These are phyloP conservation scores for Boletus reticuloceps DNA, from an alignment of 768 basidiomycete genomes.

Conservation along the genomic window DNA sequence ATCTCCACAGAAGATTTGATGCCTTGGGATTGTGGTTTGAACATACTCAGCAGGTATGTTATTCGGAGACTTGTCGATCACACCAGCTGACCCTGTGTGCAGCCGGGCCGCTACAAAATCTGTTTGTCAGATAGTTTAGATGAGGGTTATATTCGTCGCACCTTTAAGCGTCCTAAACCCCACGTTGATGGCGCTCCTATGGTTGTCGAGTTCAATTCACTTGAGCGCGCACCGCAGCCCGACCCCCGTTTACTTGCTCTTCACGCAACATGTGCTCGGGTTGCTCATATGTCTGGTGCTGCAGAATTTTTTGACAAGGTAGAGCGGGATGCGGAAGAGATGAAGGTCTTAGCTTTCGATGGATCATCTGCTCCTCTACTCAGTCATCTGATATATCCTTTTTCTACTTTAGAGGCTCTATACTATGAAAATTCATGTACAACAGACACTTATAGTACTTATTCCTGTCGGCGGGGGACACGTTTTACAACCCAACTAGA, in stretches of 20 bases:
- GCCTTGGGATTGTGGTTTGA: background rate
- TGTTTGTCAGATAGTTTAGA: background rate
- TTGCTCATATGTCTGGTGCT: slow-evolving; percentile 2
- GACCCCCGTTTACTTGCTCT: background rate
- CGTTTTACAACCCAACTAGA: too few relatives aligned
- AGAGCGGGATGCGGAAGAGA: background rate
- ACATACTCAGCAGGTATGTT: background rate
- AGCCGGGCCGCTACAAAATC: background rate
- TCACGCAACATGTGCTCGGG: slow-evolving; percentile 3
- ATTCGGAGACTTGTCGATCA: background rate
- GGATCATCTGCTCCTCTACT: slow-evolving; percentile 1
- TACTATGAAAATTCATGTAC: too few relatives aligned
- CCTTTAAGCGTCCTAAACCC: too few relatives aligned
- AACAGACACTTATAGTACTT: too few relatives aligned
- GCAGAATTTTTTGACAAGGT: slow-evolving; percentile 1
- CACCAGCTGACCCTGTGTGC: background rate
- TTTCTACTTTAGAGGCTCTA: too few relatives aligned
- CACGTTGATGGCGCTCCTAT: background rate
- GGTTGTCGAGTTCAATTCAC: background rate
- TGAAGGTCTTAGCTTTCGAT: background rate
- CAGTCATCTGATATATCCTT: background rate
- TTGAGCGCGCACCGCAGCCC: background rate
- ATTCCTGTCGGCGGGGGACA: too few relatives aligned
- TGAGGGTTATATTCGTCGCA: too few relatives aligned
- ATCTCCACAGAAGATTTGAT: fast-evolving